phyloP scores from a whole-genome alignment of 495 filamentous ascomycete genomes.

The Aspergillus cristatus region DNA sequence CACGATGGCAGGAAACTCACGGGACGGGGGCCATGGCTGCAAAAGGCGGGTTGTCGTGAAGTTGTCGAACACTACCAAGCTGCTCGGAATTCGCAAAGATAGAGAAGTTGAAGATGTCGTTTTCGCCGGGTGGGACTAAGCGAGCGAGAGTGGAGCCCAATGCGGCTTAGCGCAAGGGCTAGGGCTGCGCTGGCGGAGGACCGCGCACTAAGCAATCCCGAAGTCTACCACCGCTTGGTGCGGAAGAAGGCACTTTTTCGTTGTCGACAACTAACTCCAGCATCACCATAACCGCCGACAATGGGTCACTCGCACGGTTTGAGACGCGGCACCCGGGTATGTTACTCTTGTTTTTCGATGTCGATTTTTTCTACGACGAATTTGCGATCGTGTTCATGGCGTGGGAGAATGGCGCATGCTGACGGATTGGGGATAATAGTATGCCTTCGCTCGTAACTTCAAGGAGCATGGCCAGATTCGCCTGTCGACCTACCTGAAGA shows the following conservation, averaged over 20 bases:
- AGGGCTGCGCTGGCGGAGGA: conserved; percentile 10
- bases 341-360: conserved; percentile 17
- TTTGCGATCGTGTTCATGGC: no score
- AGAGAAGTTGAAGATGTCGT: conserved; percentile 14
- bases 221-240: conserved; percentile 3
- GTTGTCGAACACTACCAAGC: conserved; percentile 23
- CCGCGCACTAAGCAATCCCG: conserved; percentile 22
- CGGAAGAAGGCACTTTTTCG: conserved; percentile 19
- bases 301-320: conserved; percentile 98
- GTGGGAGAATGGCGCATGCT: conserved; percentile 16
- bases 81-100: conserved; percentile 15
- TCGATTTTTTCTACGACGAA: conserved; percentile 3
- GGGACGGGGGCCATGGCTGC: conserved; percentile 47
- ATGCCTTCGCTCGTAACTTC: conserved; percentile 90
- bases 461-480: conserved; percentile 87
- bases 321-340: conserved; percentile 81
- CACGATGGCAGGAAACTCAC: conserved; percentile 27
- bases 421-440: conserved; percentile 37
- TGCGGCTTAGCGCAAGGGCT: conserved; percentile 13
- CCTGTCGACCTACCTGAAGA: conserved; percentile 81
- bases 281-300: conserved; percentile 41
- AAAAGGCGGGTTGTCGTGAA: conserved; percentile 29
- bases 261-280: conserved; percentile 38
- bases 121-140: conserved; percentile 11
- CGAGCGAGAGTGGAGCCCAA: conserved; percentile 18